Percentiles rank a stretch among this genome's conserved stretches.
These are phyloP conservation scores for Hypocrella siamensis DNA, from an alignment of 2,329 filamentous ascomycete species.

Conservation along the genomic window DNA sequence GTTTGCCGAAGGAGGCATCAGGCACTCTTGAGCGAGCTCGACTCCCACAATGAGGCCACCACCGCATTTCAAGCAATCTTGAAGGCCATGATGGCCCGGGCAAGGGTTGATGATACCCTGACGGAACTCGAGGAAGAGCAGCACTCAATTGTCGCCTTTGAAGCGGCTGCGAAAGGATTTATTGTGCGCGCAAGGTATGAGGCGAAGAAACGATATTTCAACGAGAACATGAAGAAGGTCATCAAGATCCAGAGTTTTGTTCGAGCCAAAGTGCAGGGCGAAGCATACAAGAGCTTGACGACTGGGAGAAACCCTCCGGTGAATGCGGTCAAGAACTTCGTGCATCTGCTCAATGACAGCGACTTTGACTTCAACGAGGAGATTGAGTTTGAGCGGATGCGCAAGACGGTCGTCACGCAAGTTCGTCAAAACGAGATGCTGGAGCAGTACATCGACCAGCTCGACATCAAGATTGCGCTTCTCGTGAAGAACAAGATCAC, in stretches of 20 bases:
- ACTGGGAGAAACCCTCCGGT: slow-evolving; percentile 94
- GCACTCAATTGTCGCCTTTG: slow-evolving; percentile 56
- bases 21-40: slow-evolving; percentile 52
- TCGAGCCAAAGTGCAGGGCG: slow-evolving; percentile 83
- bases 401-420: slow-evolving; percentile 93
- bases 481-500: slow-evolving; percentile 99
- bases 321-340: slow-evolving; percentile 93
- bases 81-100: slow-evolving; percentile 65
- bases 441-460: slow-evolving; percentile 94
- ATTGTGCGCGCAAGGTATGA: slow-evolving; percentile 61
- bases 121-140: slow-evolving; percentile 71
- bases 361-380: slow-evolving; percentile 99
- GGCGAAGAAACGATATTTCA: slow-evolving; percentile 78
- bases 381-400: slow-evolving; percentile 84
- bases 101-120: slow-evolving; percentile 57
- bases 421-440: slow-evolving; percentile 94
- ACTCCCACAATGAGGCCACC: slow-evolving; percentile 51
- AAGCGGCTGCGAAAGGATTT: slow-evolving; percentile 57
- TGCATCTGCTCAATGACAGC: slow-evolving; percentile 92
- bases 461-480: slow-evolving; percentile 97
- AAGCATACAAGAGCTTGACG: slow-evolving; percentile 94
- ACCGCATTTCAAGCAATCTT: slow-evolving; percentile 58
- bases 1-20: slow-evolving; percentile 44
- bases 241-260: slow-evolving; percentile 98
- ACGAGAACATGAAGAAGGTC: slow-evolving; percentile 96